Evolutionary conservation across 805 yeast species (phyloP).

Genomic region (Candida dajiaensis): DNA sequence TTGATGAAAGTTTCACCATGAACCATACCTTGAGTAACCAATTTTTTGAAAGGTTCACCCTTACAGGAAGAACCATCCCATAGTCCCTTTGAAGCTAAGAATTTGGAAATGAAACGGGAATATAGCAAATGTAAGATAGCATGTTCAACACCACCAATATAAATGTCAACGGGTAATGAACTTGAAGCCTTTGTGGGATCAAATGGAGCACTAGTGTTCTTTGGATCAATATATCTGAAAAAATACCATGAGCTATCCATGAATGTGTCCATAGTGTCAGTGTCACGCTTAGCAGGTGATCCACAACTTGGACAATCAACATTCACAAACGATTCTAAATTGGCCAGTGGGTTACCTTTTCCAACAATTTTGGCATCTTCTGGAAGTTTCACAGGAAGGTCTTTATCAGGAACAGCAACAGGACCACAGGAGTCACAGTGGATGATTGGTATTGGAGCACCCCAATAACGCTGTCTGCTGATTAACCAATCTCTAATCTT

Average conservation of each 20-base stretch:
- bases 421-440: constrained; percentile 84
- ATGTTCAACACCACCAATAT: constrained; percentile 95
- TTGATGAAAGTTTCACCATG: constrained; percentile 82
- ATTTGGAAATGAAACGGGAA: constrained; percentile 80
- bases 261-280: constrained; percentile 98
- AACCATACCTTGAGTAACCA: constrained; percentile 97
- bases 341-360: constrained; percentile 63
- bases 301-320: constrained; percentile 81
- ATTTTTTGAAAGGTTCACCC: constrained; percentile 76
- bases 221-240: constrained; percentile 75
- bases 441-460: constrained; percentile 94
- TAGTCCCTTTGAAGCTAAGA: constrained; percentile 56
- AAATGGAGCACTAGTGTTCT: constrained; percentile 54
- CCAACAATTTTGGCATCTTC: constrained; percentile 41
- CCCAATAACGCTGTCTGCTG: constrained; percentile 96
- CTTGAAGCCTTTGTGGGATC: constrained; percentile 39
- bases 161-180: constrained; percentile 79
- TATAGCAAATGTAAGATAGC: constrained; percentile 89
- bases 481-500: constrained; percentile 90
- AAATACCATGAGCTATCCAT: constrained; percentile 98
- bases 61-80: constrained; percentile 55
- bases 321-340: constrained; percentile 61
- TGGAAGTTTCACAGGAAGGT: constrained; percentile 82
- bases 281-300: constrained; percentile 71
- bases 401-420: constrained; percentile 86